Evolutionary conservation across 192 early-diverging fungal genomes (phyloP).

Genomic region (Coemansia sp.): DNA sequence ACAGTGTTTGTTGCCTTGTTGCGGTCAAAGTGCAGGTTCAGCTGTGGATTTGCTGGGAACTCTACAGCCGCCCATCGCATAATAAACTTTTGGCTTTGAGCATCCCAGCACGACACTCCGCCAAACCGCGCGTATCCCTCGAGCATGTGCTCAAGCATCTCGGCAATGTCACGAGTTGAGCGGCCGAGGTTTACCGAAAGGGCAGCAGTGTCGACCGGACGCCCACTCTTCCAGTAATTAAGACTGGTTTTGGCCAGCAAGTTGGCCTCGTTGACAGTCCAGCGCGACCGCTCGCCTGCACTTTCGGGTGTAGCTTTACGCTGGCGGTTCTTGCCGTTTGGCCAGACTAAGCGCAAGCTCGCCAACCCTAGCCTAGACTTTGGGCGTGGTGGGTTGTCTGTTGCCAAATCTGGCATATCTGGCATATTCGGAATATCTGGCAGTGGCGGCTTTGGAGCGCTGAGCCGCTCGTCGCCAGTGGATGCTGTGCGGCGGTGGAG

Average conservation of each 20-base stretch:
- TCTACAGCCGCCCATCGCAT: conserved; percentile 39
- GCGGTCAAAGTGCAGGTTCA: conserved; percentile 11
- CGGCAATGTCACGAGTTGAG: conserved; percentile 19
- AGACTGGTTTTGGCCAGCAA: conserved; percentile 29
- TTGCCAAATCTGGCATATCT: neutral
- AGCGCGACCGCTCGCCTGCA: conserved; percentile 12
- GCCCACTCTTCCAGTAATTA: conserved; percentile 34
- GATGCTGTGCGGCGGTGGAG: conserved; percentile 26
- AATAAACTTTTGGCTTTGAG: conserved; percentile 21
- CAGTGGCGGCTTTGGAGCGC: neutral
- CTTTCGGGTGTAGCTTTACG: neutral
- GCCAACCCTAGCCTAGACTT: conserved; percentile 27
- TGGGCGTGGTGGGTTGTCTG: conserved; percentile 9
- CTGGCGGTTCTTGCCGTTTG: conserved; percentile 16
- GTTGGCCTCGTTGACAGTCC: conserved; percentile 35
- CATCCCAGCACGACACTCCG: conserved; percentile 30
- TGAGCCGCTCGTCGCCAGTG: conserved; percentile 17
- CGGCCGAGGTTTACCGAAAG: conserved; percentile 27
- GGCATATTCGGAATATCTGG: neutral
- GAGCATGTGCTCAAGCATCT: conserved; percentile 51
- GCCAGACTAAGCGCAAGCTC: conserved; percentile 27
- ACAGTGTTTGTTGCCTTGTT: neutral
- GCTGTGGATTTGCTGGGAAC: conserved; percentile 34
- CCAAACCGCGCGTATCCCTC: conserved; percentile 45
- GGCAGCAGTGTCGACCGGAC: conserved; percentile 17